Evolutionary conservation across 2,329 filamentous ascomycete genomes (phyloP).

Genomic region (Monosporascus sp.): DNA sequence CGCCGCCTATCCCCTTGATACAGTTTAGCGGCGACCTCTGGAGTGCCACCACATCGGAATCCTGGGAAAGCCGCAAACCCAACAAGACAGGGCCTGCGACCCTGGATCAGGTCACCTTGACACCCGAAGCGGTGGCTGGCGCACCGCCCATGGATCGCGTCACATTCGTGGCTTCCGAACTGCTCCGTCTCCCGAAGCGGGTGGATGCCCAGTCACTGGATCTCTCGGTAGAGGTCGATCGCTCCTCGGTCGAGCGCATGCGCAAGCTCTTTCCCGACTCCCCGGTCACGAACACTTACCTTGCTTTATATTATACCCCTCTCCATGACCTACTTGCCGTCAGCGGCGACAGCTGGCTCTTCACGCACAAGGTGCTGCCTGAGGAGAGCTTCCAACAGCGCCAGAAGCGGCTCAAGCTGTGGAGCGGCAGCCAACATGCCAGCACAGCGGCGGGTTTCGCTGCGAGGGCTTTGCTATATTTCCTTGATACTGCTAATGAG

Average conservation of each 20-base stretch:
- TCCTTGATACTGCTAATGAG: constrained; percentile 28
- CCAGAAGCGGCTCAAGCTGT: constrained; percentile 38
- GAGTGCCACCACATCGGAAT: constrained; percentile 39
- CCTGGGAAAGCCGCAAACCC: constrained; percentile 38
- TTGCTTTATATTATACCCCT: constrained; percentile 54
- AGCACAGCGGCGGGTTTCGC: constrained; percentile 44
- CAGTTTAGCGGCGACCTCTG: constrained; percentile 41
- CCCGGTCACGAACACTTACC: constrained; percentile 46
- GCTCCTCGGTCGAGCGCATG: constrained; percentile 25
- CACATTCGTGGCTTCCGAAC: constrained; percentile 24
- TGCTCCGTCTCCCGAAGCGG: constrained; percentile 21
- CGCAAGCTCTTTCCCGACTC: constrained; percentile 39
- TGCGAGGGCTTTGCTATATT: constrained; percentile 44
- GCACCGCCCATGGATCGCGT: constrained; percentile 21
- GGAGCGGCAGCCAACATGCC: constrained; percentile 30
- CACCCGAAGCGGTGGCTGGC: constrained; percentile 29
- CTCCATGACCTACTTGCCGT: constrained; percentile 53
- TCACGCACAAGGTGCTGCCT: constrained; percentile 46
- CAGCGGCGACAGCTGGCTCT: constrained; percentile 54
- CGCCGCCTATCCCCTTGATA: constrained; percentile 42
- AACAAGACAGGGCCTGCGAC: constrained; percentile 22
- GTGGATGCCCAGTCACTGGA: constrained; percentile 13
- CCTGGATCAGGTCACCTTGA: constrained; percentile 29
- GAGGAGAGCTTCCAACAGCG: constrained; percentile 40
- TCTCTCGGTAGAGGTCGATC: constrained; percentile 13